phyloP scores from a whole-genome alignment of 768 basidiomycete genomes.

The Xerocomellus chrysenteron region DNA sequence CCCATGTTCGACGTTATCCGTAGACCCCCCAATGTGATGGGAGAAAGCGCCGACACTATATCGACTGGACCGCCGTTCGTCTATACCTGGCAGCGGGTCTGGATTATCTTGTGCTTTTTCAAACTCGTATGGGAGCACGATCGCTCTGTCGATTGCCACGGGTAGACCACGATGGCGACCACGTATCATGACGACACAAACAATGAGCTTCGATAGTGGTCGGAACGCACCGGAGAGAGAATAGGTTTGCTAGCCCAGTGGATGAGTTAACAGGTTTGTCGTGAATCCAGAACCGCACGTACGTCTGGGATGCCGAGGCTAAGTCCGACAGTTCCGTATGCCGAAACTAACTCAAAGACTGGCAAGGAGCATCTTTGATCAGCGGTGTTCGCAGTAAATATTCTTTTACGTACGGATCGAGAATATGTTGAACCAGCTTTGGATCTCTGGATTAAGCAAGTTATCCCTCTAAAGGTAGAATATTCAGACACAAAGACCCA shows the following conservation, averaged over 20 bases:
- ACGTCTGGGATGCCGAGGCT: conserved; percentile 86
- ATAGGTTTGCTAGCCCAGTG: conserved; percentile 60
- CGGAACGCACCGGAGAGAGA: conserved; percentile 78
- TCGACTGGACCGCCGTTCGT: conserved; percentile 14
- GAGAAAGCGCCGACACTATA: neutral
- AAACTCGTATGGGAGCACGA: conserved; percentile 74
- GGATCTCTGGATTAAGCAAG: conserved; percentile 51
- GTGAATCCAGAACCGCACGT: conserved; percentile 21
- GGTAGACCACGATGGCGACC: conserved; percentile 89
- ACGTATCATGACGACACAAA: conserved; percentile 89
- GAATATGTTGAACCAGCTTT: conserved; percentile 83
- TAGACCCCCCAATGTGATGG: neutral
- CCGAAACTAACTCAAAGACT: conserved; percentile 89
- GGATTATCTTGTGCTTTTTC: conserved; percentile 27
- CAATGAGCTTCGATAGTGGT: conserved; percentile 82
- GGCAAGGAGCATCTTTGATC: neutral
- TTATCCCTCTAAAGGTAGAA: conserved; percentile 49
- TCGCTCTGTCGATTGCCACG: conserved; percentile 84
- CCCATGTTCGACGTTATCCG: neutral
- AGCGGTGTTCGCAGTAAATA: neutral
- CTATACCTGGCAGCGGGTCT: neutral
- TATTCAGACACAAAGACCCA: neutral
- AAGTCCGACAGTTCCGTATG: conserved; percentile 87
- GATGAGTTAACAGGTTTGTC: neutral
- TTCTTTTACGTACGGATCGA: conserved; percentile 53